Evolutionary conservation across 2,329 filamentous ascomycete species (phyloP).

Genomic region (Claviceps pusilla): DNA sequence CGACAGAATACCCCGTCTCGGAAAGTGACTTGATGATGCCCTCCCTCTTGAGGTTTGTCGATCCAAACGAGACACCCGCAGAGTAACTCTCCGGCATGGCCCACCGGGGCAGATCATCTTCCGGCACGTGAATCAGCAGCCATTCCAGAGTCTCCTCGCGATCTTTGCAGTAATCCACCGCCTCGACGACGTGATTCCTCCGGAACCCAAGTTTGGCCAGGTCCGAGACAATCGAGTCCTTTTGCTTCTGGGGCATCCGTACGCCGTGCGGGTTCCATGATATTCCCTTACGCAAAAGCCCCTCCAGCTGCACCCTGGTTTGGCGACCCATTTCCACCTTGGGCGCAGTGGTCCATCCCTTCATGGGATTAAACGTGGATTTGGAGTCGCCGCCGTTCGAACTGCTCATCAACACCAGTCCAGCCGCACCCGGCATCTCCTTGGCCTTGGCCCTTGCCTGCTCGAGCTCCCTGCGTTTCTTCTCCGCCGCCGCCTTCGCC

Average conservation of each 20-base stretch:
- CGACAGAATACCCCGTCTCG: conserved; percentile 68
- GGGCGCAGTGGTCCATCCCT: conserved; percentile 70
- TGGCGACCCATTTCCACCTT: conserved; percentile 86
- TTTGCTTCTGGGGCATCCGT: conserved; percentile 43
- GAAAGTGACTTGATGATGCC: conserved; percentile 69
- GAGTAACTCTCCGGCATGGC: conserved; percentile 83
- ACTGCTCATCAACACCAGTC: conserved; percentile 35
- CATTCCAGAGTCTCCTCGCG: conserved; percentile 87
- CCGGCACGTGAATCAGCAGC: conserved; percentile 90
- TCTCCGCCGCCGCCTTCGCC: conserved; percentile 58
- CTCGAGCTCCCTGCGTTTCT: conserved; percentile 60
- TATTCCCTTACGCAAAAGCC: conserved; percentile 59
- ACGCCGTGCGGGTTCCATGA: conserved; percentile 78
- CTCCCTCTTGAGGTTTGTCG: conserved; percentile 66
- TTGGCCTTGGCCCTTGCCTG: conserved; percentile 53
- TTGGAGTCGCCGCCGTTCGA: conserved; percentile 19
- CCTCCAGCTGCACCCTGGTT: conserved; percentile 65
- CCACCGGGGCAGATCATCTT: conserved; percentile 90
- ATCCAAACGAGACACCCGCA: conserved; percentile 75
- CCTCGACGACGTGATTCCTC: conserved; percentile 78
- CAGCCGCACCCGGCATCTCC: conserved; percentile 44
- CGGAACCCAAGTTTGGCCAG: conserved; percentile 71
- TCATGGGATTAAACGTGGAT: conserved; percentile 35
- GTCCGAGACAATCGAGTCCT: conserved; percentile 51
- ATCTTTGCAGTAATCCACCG: conserved; percentile 74